These are phyloP conservation scores for Claviceps sp. DNA, from an alignment of 2,329 filamentous ascomycete species.

Conservation along the genomic window DNA sequence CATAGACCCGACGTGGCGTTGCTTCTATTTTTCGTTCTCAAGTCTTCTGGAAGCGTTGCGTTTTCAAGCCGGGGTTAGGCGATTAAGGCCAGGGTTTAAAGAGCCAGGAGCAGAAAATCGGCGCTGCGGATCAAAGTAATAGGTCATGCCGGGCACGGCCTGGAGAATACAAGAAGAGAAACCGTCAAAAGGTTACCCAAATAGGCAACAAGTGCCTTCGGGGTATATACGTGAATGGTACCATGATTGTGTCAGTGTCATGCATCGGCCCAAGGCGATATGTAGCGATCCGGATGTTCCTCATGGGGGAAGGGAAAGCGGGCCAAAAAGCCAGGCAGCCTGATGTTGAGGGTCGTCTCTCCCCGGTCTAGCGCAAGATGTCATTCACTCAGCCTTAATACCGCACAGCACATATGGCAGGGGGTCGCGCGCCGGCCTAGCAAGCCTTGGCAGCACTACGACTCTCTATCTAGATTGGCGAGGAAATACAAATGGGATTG, in stretches of 20 bases:
- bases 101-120: background rate
- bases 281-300: background rate
- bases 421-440: background rate
- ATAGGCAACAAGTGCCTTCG: background rate
- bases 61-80: background rate
- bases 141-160: background rate
- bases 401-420: background rate
- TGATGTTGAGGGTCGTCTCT: background rate
- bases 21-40: background rate
- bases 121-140: background rate
- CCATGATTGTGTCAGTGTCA: background rate
- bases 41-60: background rate
- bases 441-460: background rate
- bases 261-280: background rate
- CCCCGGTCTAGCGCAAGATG: background rate
- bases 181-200: background rate
- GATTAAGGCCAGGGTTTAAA: background rate
- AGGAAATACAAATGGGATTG: background rate
- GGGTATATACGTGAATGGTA: background rate
- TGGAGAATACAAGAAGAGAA: background rate
- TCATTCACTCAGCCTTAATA: background rate
- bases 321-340: background rate
- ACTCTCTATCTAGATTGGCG: background rate
- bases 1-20: conserved; percentile 1
- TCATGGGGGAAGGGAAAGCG: background rate